These are phyloP conservation scores for Boletus sp. DNA, from an alignment of 1,284 basidiomycete genomes.

Conservation along the genomic window DNA sequence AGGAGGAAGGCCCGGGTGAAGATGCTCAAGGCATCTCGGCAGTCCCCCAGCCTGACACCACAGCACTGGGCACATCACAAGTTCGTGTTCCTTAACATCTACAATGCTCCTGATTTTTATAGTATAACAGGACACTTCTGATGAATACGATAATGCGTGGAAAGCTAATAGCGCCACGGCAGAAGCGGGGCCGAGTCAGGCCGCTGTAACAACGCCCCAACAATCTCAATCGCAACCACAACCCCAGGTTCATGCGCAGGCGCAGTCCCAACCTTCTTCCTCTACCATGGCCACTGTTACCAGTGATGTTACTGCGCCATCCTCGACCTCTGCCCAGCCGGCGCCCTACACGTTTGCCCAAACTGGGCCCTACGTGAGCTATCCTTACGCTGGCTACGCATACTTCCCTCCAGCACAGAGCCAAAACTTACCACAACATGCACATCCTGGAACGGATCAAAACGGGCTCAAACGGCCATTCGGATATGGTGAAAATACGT, in stretches of 20 bases:
- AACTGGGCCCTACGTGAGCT: constrained; percentile 30
- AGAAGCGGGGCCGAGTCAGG: constrained; percentile 26
- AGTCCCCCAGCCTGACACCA: constrained; percentile 20
- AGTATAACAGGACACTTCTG: constrained; percentile 35
- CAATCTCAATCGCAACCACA: constrained; percentile 25
- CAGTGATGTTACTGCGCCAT: constrained; percentile 17
- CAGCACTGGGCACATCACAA: constrained; percentile 27
- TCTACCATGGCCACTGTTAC: constrained; percentile 20
- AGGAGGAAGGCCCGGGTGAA: constrained; percentile 24
- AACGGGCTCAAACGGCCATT: constrained; percentile 30
- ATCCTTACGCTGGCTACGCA: constrained; percentile 30
- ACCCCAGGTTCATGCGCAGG: constrained; percentile 17
- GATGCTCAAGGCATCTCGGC: constrained; percentile 18
- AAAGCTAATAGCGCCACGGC: constrained; percentile 45
- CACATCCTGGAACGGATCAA: constrained; percentile 27
- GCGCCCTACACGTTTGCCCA: constrained; percentile 31
- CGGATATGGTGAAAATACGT: constrained; percentile 26
- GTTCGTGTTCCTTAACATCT: constrained; percentile 10
- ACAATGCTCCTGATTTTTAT: constrained; percentile 4
- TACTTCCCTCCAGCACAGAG: constrained; percentile 26
- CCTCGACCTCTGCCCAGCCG: constrained; percentile 25
- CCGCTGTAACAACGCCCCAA: constrained; percentile 17
- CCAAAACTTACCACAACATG: constrained; percentile 24
- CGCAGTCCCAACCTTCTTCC: constrained; percentile 23
- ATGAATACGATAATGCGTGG: constrained; percentile 55